A percentile compares a stretch with the other conserved stretches of the same genome.
These are phyloP conservation scores for Alternaria ethzedia DNA, from an alignment of 2,329 filamentous ascomycete species.

Conservation along the genomic window DNA sequence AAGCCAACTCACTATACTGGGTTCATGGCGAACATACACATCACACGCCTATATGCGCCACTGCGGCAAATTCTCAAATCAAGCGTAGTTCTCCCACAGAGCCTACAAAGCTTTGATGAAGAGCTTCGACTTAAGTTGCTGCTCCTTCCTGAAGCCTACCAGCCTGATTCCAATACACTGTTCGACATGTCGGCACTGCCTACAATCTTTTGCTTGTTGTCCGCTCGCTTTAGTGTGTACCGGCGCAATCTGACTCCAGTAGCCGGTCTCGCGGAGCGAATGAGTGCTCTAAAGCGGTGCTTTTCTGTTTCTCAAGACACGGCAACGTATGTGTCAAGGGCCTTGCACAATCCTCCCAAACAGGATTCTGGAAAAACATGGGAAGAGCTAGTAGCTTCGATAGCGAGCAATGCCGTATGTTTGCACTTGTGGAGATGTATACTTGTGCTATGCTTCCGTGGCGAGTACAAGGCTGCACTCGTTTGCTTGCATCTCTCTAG, in stretches of 20 bases:
- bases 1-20: conserved; percentile 64
- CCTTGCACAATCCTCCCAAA: conserved; percentile 56
- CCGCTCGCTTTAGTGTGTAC: conserved; percentile 83
- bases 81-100: conserved; percentile 66
- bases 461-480: conserved; percentile 74
- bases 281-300: conserved; percentile 78
- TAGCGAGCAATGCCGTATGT: conserved; percentile 76
- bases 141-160: conserved; percentile 77
- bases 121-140: conserved; percentile 78
- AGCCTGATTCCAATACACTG: conserved; percentile 68
- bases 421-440: conserved; percentile 87
- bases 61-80: conserved; percentile 74
- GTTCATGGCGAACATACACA: conserved; percentile 79
- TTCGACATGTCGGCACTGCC: conserved; percentile 77
- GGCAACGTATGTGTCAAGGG: conserved; percentile 73
- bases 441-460: conserved; percentile 77
- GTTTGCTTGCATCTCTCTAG: conserved; percentile 75
- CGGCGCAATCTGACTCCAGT: conserved; percentile 83
- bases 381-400: conserved; percentile 66
- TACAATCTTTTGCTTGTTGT: conserved; percentile 79
- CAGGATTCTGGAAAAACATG: conserved; percentile 47
- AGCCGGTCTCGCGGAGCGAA: conserved; percentile 69
- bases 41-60: conserved; percentile 77
- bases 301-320: conserved; percentile 78
- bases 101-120: conserved; percentile 78